Percentiles rank a stretch among this genome's conserved stretches.
These are phyloP conservation scores for Sordariomycetes sp. DNA, from an alignment of 2,329 filamentous ascomycete species.

Conservation along the genomic window DNA sequence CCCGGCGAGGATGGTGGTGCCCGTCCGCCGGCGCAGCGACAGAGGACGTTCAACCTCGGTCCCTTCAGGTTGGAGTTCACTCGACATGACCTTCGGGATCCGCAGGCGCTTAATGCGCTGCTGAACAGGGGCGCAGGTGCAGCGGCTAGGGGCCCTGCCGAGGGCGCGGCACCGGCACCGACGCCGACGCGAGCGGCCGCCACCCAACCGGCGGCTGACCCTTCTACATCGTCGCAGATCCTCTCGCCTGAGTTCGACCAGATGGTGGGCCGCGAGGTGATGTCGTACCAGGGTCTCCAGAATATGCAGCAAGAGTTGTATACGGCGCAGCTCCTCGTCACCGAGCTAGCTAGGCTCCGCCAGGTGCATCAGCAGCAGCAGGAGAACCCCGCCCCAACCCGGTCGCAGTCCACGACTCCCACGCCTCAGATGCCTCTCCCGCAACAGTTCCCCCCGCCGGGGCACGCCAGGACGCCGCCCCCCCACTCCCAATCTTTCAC, in stretches of 20 bases:
- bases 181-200: neutral
- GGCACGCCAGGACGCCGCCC: constrained; percentile 8
- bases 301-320: constrained; percentile 54
- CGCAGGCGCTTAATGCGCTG: constrained; percentile 2
- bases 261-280: constrained; percentile 50
- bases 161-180: neutral
- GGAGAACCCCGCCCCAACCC: constrained; percentile 11
- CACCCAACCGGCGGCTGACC: neutral
- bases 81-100: constrained; percentile 5
- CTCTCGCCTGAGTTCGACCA: constrained; percentile 29
- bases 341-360: constrained; percentile 54
- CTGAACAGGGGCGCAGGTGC: constrained; percentile 3
- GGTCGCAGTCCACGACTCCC: constrained; percentile 4
- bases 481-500: constrained; percentile 3
- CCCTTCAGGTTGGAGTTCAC: constrained; percentile 6
- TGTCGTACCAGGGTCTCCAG: constrained; percentile 38
- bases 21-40: constrained; percentile 9
- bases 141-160: neutral
- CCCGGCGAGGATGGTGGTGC: neutral
- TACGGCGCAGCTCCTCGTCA: constrained; percentile 51
- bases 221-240: constrained; percentile 2
- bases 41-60: constrained; percentile 19
- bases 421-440: constrained; percentile 4
- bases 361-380: constrained; percentile 27
- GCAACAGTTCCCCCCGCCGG: constrained; percentile 7